Evolutionary conservation across 2,329 filamentous ascomycete genomes (phyloP), one percentile per base, ranked within the genome.

Genomic region (Penicillium sp.): DNA sequence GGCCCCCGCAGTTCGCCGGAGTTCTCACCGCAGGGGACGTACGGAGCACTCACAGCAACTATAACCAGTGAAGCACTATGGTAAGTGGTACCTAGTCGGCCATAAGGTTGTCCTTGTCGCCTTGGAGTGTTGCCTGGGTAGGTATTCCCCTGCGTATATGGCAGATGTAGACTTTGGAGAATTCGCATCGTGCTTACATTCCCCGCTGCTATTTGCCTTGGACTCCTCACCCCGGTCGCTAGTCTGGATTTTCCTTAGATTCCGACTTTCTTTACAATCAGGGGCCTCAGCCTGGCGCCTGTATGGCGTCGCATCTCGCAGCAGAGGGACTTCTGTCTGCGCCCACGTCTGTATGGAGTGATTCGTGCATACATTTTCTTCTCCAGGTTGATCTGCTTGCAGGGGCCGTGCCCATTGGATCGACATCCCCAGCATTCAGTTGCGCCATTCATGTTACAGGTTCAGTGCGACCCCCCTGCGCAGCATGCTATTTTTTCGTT

Each of bases 321-420:
- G 35, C 33, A 19, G 35, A 50, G 49, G 49, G 18, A 37, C 49
- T 39, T 24, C 14, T 39, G 7, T 19, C 10, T 27, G 19, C 35
- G 10, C 35, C 14, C 11, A 24, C 10, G 6, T 16, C 43, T 31
- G 43, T 46, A 46, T 16, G 43, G 43, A 24, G 43, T n/a, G 31
- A 24, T 14, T 24, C 6, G 43, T 46, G n/a, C 24, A n/a, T 24
- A 31, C 11, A 46, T 24, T n/a, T 46, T 46, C 4, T 51, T 24
- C 50, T 55, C 58, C 54, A 54, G 44, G 39, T 58, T 58, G 50
- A 60, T 60, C 55, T 50, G 22, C 54, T 41, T 41, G 40, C 40
- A 41, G 31, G 31, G 58, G 39, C 60, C 52, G 58, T 62, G 60
- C 58, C 46, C 55, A 31, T 49, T 31, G 16, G 60, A 62, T 62